Base-by-base conservation (phyloP, 345 rosid species). In the Geranium rotundifolium region DNA sequence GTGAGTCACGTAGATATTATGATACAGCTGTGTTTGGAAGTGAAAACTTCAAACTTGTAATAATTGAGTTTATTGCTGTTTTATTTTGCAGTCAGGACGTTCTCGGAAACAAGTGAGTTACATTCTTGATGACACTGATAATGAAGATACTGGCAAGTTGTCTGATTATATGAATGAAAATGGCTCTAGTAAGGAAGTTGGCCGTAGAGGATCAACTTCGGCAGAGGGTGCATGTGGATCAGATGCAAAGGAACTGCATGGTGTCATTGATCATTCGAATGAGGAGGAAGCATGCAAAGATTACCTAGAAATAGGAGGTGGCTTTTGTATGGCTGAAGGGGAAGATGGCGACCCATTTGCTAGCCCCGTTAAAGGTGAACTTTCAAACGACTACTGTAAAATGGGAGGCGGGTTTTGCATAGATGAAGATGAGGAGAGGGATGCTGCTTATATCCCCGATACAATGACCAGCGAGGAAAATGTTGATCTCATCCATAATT, bases 401-500 rank as follows among this genome's bases (percentile, higher is more conserved):
- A 61, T 67, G 5, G 98, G 95, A 63, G 91, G 91, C 0, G 95
- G 95, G 46, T 89, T 87, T 74, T 89, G 90, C 66, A 67, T 67
- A n/a, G 84, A 78, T 19, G 93, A 83, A 74, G 73, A 58, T 17
- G 84, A 78, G 39, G 73, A 30, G 73, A 79, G 52, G 60, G 71
- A 62, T 64, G 67, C 66, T 60, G 27, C 34, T 30, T 63, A 39
- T 27, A 41, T 54, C 18, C 49, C 46, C 8, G 29, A 61, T 15
- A 30, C 54, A 54, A 54, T 60, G 58, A 19, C 60, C 31, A 62
- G 16, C 14, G 14, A 59, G 17, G 62, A 66, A 31, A 52, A 39
- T 19, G 62, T 59, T 1, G 69, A 63, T 2, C 34, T 72, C 18
- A 60, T 69, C 17, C 29, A 27, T 64, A 41, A 27, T 56, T 54